A percentile compares a stretch with the other conserved stretches of the same genome.
phyloP scores from a whole-genome alignment of 2,329 filamentous ascomycete genomes.

The Trichoderma sp. region DNA sequence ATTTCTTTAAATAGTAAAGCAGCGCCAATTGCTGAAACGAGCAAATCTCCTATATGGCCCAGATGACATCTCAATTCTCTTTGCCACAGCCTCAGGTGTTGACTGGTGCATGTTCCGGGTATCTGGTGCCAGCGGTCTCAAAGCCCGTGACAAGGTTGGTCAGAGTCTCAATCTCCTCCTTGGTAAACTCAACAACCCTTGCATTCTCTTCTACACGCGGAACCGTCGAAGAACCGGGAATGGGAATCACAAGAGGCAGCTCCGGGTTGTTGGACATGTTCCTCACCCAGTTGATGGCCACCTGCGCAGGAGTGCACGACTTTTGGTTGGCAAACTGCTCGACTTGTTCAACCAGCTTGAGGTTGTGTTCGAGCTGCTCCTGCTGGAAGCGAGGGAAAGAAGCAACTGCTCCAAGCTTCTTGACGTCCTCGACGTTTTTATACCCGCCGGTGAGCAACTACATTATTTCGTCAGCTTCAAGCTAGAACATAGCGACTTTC shows the following conservation, averaged over 20 bases:
- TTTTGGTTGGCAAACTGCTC: slow-evolving; percentile 58
- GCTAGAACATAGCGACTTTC: neutral
- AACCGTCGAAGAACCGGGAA: slow-evolving; percentile 59
- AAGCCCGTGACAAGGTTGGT: slow-evolving; percentile 48
- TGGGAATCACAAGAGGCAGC: slow-evolving; percentile 59
- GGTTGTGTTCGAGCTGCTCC: slow-evolving; percentile 61
- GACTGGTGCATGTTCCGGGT: slow-evolving; percentile 37
- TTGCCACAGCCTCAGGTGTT: slow-evolving; percentile 31
- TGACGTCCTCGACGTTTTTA: slow-evolving; percentile 26
- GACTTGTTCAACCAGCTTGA: slow-evolving; percentile 58
- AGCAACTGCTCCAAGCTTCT: slow-evolving; percentile 24
- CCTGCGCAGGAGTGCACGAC: slow-evolving; percentile 58
- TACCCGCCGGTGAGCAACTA: slow-evolving; percentile 33
- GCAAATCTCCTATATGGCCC: neutral
- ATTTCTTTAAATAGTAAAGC: neutral
- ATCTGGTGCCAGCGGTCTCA: slow-evolving; percentile 49
- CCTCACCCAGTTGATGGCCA: slow-evolving; percentile 65
- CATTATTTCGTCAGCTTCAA: slow-evolving; percentile 13
- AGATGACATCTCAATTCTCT: neutral
- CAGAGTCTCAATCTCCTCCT: slow-evolving; percentile 50
- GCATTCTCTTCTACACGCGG: slow-evolving; percentile 60
- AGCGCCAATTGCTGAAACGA: neutral
- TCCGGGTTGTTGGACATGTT: slow-evolving; percentile 49
- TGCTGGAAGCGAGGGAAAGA: slow-evolving; percentile 57
- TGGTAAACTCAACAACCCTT: slow-evolving; percentile 45